These are phyloP conservation scores for Yamadazyma aaseri DNA, from an alignment of 1,139 yeast species.

Conservation along the genomic window DNA sequence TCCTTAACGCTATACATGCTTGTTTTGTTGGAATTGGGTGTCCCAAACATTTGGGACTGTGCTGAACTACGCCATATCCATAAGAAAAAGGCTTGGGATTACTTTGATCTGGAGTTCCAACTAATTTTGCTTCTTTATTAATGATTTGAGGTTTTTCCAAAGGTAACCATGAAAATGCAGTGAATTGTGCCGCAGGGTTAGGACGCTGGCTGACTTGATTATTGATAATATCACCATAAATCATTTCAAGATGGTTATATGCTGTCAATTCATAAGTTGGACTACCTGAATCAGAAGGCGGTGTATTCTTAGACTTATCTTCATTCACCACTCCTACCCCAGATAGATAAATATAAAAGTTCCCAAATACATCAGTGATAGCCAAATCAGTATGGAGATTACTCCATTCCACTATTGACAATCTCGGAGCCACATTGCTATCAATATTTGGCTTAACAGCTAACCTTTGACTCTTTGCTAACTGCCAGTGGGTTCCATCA, in stretches of 20 bases:
- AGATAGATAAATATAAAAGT: conserved; percentile 47
- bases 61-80: conserved; percentile 57
- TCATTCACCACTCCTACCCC: conserved; percentile 40
- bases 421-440: conserved; percentile 20
- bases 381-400: conserved; percentile 55
- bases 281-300: conserved; percentile 9
- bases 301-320: conserved; percentile 8
- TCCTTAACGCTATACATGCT: conserved; percentile 67
- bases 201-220: conserved; percentile 17
- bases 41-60: conserved; percentile 57
- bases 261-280: conserved; percentile 48
- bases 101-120: conserved; percentile 13
- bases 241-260: conserved; percentile 47
- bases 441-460: conserved; percentile 36
- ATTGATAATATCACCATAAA: conserved; percentile 35
- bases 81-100: conserved; percentile 26
- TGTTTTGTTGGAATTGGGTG: conserved; percentile 72
- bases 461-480: conserved; percentile 53
- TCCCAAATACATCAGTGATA: conserved; percentile 48
- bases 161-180: conserved; percentile 68
- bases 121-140: conserved; percentile 49
- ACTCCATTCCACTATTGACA: conserved; percentile 45
- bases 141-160: conserved; percentile 61
- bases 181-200: conserved; percentile 26
- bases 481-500: conserved; percentile 65